Conservation (phyloP, 78 protist genomes). For the Salpingoeca rosetta region DNA sequence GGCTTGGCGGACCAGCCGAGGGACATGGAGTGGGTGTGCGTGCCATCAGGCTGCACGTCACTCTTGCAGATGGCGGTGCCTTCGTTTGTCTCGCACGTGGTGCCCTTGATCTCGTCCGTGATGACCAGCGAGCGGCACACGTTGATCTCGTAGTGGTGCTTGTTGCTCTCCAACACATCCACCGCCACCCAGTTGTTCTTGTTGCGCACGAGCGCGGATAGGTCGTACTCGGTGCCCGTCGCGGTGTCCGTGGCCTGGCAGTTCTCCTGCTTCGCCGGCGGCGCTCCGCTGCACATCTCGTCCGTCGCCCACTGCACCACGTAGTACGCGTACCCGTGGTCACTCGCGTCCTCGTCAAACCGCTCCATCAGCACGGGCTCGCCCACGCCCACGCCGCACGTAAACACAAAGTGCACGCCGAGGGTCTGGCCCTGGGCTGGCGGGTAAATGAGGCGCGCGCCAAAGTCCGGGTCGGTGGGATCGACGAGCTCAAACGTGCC, state of each 20-base stretch:
- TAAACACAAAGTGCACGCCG: not conserved
- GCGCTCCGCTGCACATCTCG: not conserved
- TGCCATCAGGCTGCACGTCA: too few relatives aligned
- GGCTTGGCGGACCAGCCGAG: too few relatives aligned
- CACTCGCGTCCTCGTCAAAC: not conserved
- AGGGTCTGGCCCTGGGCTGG: not conserved
- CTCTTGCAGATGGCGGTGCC: too few relatives aligned
- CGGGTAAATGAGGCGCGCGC: not conserved
- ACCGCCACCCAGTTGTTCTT: not conserved
- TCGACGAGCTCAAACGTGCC: not conserved
- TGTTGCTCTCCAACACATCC: not conserved
- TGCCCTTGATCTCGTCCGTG: too few relatives aligned
- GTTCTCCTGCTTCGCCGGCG: too few relatives aligned
- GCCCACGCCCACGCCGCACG: not conserved
- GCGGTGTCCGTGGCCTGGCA: not conserved
- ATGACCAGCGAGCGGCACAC: slow-evolving; percentile 2
- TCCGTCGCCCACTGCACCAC: too few relatives aligned
- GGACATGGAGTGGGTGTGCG: too few relatives aligned
- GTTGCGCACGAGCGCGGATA: not conserved
- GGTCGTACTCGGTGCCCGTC: slow-evolving; percentile 2
- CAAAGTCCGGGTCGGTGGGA: not conserved
- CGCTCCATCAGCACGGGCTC: not conserved
- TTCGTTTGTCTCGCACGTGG: too few relatives aligned
- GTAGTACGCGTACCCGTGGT: too few relatives aligned
- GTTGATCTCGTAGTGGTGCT: not conserved